phyloP scores from a whole-genome alignment of 2,329 filamentous ascomycete genomes.

The Neonectria sp. region DNA sequence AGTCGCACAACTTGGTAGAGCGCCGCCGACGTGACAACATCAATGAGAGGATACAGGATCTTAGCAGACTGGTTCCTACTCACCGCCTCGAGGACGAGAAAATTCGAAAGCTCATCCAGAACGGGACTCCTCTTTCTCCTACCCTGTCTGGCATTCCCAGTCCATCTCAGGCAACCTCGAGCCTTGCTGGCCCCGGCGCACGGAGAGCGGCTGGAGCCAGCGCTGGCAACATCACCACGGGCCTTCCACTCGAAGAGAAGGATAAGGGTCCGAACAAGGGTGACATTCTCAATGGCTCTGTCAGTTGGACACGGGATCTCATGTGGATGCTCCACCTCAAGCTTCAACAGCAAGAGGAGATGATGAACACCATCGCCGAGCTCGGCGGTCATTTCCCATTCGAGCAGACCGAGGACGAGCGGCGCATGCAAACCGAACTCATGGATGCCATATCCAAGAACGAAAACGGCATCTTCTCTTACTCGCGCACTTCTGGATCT shows the following conservation, averaged over 20 bases:
- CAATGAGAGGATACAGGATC: constrained; percentile 97
- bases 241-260: constrained; percentile 94
- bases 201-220: constrained; percentile 81
- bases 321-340: constrained; percentile 98
- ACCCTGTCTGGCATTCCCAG: constrained; percentile 79
- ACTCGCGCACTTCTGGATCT: constrained; percentile 86
- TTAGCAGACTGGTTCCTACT: constrained; percentile 91
- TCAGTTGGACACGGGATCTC: constrained; percentile 96
- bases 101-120: constrained; percentile 93
- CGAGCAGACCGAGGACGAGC: constrained; percentile 90
- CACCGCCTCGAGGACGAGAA: constrained; percentile 98
- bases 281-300: constrained; percentile 96
- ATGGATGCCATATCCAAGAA: constrained; percentile 89
- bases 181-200: constrained; percentile 87
- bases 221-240: constrained; percentile 89
- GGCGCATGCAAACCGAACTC: constrained; percentile 94
- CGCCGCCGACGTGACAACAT: constrained; percentile 96
- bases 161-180: constrained; percentile 85
- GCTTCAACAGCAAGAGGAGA: constrained; percentile 89
- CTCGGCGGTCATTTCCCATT: constrained; percentile 85
- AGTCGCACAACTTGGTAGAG: constrained; percentile 97
- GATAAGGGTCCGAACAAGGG: constrained; percentile 99
- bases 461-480: constrained; percentile 81
- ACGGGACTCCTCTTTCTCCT: constrained; percentile 90
- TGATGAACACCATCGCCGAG: constrained; percentile 81